phyloP scores from a whole-genome alignment of 345 rosid genomes.

The Moringa oleifera region DNA sequence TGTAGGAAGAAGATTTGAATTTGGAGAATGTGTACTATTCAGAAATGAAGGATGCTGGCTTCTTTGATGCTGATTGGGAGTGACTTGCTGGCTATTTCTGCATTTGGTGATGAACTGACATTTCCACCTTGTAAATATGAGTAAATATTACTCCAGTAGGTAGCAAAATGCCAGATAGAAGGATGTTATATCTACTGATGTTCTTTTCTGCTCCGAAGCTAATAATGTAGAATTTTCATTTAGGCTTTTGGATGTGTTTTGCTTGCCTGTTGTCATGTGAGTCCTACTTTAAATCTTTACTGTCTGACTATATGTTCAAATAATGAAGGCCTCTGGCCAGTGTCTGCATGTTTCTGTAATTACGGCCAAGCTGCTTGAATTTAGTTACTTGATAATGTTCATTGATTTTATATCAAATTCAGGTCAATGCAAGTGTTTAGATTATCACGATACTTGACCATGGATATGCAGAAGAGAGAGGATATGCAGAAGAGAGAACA shows the following conservation, averaged over 20 bases:
- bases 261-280: background rate
- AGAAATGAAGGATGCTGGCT: slow-evolving; percentile 95
- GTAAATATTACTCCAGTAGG: background rate
- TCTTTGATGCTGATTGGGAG: slow-evolving; percentile 86
- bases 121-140: slow-evolving; percentile 20
- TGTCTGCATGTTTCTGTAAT: too few species aligned
- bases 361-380: too few species aligned
- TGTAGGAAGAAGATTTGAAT: slow-evolving; percentile 76
- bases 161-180: background rate
- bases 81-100: slow-evolving; percentile 17
- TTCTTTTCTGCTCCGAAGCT: background rate
- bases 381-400: too few species aligned
- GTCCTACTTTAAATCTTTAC: too few species aligned
- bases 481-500: too few species aligned
- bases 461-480: too few species aligned
- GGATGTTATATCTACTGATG: background rate
- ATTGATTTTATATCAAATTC: too few species aligned
- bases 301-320: too few species aligned
- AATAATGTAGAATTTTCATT: background rate
- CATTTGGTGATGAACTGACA: background rate
- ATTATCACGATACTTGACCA: too few species aligned
- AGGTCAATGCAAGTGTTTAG: too few species aligned
- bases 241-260: background rate
- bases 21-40: slow-evolving; percentile 87
- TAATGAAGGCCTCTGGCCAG: too few species aligned